Evolutionary conservation across 2,329 filamentous ascomycete species (phyloP).

Genomic region (Aspergillus sp.): DNA sequence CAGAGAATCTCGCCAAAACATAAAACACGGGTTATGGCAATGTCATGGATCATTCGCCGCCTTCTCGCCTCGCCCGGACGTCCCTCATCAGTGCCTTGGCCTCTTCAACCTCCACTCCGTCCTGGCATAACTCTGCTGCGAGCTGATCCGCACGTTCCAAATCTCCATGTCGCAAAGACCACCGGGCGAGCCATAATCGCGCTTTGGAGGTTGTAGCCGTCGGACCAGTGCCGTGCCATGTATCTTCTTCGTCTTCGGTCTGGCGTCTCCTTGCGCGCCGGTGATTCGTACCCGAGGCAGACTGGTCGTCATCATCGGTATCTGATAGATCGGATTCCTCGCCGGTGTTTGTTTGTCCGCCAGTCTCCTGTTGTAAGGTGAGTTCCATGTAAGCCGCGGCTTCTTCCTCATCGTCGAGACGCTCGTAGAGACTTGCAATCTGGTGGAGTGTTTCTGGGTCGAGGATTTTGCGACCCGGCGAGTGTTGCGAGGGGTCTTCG

Average conservation of each 20-base stretch:
- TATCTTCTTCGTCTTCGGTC: conserved; percentile 42
- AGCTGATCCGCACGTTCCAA: conserved; percentile 74
- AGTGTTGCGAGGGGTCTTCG: conserved; percentile 27
- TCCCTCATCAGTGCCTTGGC: conserved; percentile 91
- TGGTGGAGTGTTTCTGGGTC: conserved; percentile 89
- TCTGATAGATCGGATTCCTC: conserved; percentile 36
- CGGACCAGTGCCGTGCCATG: conserved; percentile 68
- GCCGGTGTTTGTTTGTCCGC: conserved; percentile 52
- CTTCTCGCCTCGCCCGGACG: conserved; percentile 72
- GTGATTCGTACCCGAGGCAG: conserved; percentile 35
- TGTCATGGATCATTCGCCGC: conserved; percentile 14
- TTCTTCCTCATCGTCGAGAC: conserved; percentile 72
- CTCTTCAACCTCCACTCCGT: conserved; percentile 95
- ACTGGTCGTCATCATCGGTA: conserved; percentile 31
- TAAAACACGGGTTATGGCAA: not conserved
- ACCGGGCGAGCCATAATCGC: conserved; percentile 86
- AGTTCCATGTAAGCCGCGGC: conserved; percentile 95
- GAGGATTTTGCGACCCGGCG: conserved; percentile 56
- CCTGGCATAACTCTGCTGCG: conserved; percentile 88
- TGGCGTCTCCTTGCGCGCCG: conserved; percentile 23
- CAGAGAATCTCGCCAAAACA: not conserved
- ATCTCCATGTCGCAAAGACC: conserved; percentile 74
- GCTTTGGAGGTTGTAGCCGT: conserved; percentile 90
- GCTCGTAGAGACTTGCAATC: conserved; percentile 86
- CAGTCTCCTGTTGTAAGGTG: conserved; percentile 84